phyloP scores from a whole-genome alignment of 805 yeast species.

The Brettanomyces custersianus region DNA sequence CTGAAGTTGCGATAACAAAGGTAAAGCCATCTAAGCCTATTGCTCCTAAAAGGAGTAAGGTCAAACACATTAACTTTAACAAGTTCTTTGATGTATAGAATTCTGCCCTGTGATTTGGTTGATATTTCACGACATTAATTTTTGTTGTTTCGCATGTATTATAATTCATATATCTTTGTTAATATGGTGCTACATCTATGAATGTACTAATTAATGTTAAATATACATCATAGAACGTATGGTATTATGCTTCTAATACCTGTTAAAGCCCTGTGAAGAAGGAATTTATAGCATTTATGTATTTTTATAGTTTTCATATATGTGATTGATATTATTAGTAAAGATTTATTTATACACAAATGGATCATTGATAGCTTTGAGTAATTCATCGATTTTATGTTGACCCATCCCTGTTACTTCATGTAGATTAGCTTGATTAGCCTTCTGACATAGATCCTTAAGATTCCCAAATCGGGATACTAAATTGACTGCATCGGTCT shows the following conservation, averaged over 20 bases:
- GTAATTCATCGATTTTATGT: slow-evolving; percentile 32
- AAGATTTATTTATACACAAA: slow-evolving; percentile 37
- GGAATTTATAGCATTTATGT: too few species aligned
- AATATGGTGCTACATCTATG: too few species aligned
- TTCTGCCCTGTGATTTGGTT: background rate
- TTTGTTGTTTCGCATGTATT: too few species aligned
- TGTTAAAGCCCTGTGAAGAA: too few species aligned
- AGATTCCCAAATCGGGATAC: slow-evolving; percentile 40
- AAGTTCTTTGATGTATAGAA: slow-evolving; percentile 14
- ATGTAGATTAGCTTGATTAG: slow-evolving; percentile 19
- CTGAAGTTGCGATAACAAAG: background rate
- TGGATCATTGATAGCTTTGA: slow-evolving; percentile 37
- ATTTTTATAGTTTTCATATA: too few species aligned
- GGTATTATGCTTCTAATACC: too few species aligned
- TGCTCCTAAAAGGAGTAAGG: background rate
- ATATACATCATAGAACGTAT: too few species aligned
- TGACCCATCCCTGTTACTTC: slow-evolving; percentile 42
- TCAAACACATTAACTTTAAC: slow-evolving; percentile 5
- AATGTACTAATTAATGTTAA: too few species aligned
- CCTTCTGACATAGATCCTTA: slow-evolving; percentile 29
- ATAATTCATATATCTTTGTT: too few species aligned
- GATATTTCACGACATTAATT: background rate
- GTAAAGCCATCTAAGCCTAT: background rate
- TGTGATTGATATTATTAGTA: too few species aligned
- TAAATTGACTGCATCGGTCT: slow-evolving; percentile 44